phyloP scores from a whole-genome alignment of 805 yeast species.

The Vanderwaltozyma tropicalis region DNA sequence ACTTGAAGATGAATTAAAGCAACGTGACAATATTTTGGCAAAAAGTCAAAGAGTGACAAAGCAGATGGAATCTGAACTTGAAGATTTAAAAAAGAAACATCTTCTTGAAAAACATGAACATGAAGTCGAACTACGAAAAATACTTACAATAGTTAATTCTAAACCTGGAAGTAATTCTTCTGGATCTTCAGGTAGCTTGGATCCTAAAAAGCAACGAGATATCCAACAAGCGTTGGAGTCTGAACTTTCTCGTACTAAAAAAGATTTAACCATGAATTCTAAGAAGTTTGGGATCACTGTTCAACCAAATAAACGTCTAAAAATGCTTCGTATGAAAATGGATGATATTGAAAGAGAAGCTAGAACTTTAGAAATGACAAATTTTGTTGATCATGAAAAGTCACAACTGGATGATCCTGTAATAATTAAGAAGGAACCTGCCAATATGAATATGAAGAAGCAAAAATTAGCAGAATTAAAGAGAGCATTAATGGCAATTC shows the following conservation, averaged over 20 bases:
- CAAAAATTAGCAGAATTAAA: conserved; percentile 46
- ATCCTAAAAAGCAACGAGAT: conserved; percentile 20
- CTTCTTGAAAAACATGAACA: conserved; percentile 62
- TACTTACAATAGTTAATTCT: conserved; percentile 52
- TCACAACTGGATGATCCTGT: conserved; percentile 9
- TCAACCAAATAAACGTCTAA: conserved; percentile 69
- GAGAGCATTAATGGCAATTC: conserved; percentile 49
- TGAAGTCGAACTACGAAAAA: conserved; percentile 67
- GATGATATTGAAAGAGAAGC: conserved; percentile 78
- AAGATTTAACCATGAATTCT: conserved; percentile 31
- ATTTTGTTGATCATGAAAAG: conserved; percentile 46
- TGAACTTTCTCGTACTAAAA: conserved; percentile 30
- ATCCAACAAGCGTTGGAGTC: conserved; percentile 26
- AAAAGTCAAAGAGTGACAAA: conserved; percentile 56
- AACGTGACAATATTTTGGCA: conserved; percentile 54
- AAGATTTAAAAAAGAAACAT: conserved; percentile 51
- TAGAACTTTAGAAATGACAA: conserved; percentile 74
- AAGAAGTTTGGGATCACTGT: conserved; percentile 32
- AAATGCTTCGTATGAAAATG: conserved; percentile 73
- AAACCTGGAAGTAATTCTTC: conserved; percentile 22
- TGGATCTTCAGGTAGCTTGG: conserved; percentile 5
- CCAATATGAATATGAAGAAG: conserved; percentile 39
- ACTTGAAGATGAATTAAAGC: conserved; percentile 54
- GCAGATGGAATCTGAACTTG: conserved; percentile 53
- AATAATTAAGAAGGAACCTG: conserved; percentile 1